These are phyloP conservation scores for Penicillium palitans DNA, from an alignment of 2,329 filamentous ascomycete genomes.

Conservation along the genomic window DNA sequence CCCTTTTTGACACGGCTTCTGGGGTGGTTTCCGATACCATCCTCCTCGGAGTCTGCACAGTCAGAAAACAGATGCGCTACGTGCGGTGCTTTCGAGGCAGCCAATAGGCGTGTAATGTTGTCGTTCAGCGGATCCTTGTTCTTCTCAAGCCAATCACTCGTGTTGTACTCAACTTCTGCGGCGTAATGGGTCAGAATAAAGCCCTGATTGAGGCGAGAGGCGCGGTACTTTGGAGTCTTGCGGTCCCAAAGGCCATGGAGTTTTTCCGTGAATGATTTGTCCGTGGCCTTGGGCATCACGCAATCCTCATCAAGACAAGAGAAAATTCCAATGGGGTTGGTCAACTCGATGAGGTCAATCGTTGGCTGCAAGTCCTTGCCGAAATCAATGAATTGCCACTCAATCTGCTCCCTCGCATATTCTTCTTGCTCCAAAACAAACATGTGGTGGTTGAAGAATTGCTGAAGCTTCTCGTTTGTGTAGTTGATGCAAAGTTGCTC, in stretches of 20 bases:
- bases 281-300: constrained; percentile 98
- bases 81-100: constrained; percentile 77
- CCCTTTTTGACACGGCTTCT: constrained; percentile 91
- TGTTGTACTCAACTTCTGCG: constrained; percentile 95
- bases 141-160: constrained; percentile 93
- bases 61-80: constrained; percentile 83
- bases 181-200: constrained; percentile 98
- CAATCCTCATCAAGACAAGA: constrained; percentile 97
- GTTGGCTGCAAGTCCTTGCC: constrained; percentile 95
- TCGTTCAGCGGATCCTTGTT: constrained; percentile 99
- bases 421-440: constrained; percentile 98
- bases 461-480: constrained; percentile 97
- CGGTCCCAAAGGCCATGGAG: constrained; percentile 96
- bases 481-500: constrained; percentile 99
- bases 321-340: constrained; percentile 98
- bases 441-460: constrained; percentile 99
- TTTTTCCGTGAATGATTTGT: constrained; percentile 96
- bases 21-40: constrained; percentile 57
- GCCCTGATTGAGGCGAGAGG: constrained; percentile 82
- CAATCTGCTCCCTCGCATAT: constrained; percentile 94
- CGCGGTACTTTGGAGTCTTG: constrained; percentile 89
- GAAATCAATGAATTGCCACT: constrained; percentile 99
- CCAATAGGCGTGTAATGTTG: constrained; percentile 87
- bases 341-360: constrained; percentile 92
- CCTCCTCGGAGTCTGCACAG: constrained; percentile 80